Evolutionary conservation across 73 alveolate genomes (phyloP), one percentile per base, ranked within the genome.

Genomic region (Diophrys appendiculata): DNA sequence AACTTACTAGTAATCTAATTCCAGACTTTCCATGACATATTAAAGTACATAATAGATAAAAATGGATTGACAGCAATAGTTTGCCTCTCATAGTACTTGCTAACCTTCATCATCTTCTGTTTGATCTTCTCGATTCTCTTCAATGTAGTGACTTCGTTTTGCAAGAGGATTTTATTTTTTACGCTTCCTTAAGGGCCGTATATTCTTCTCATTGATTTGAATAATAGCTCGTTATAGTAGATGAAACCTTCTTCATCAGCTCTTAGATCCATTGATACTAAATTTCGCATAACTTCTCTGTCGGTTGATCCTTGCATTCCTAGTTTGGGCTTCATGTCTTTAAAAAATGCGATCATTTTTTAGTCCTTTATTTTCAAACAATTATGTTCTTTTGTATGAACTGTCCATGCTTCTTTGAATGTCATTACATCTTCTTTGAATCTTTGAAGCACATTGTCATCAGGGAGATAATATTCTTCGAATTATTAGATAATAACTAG

Each of bases 401-500:
- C 67, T 0, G 90, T 85, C 99, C 99, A 97, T 25, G 93, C 80
- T 68, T 94, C 90, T 76, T 88, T 88, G 82, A 97, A 95, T 53
- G 81, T 91, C 29, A 73, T 69, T 75, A 88, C 84, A 74, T 93
- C 93, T 32, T 77, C 85, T 54, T 92, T 92, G 76, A 94, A 97
- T 77, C 77, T 90, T 52, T 88, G 91, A 35, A 97, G 80, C 27
- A 97, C 95, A 84, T 96, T 97, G 73, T 94, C 96, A 24, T 82
- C 88, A 64, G 97, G 90, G 54, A 91, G 88, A 54, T 97, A 94
- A 72, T 94, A 96, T 76, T 92, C 97, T 75, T 97, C 99, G 81
- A 92, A 97, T 82, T 94, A 90, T 74, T 97, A 96, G 27, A 97
- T 54, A 76, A 95, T 96, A 29, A 97, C 98, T 92, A 97, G 91